Evolutionary conservation across 306 rosid species (phyloP).

Genomic region (Glycine tomentella): DNA sequence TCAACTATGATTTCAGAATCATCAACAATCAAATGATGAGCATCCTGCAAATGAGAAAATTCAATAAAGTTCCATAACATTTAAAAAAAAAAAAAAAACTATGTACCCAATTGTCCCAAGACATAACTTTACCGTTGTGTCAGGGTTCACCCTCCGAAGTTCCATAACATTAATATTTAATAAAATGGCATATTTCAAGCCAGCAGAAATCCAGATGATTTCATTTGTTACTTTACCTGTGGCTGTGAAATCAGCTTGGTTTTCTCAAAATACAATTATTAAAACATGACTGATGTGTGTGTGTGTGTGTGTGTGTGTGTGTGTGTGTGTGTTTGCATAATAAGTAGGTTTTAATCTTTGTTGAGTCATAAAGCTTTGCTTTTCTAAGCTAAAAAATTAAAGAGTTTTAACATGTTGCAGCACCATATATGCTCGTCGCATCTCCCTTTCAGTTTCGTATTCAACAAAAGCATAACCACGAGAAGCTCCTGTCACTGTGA

Average conservation of each 20-base stretch:
- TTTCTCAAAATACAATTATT: neutral
- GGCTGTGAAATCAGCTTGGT: conserved; percentile 15
- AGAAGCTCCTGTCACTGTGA: conserved; percentile 91
- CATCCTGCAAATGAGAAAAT: conserved; percentile 67
- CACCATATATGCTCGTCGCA: conserved; percentile 84
- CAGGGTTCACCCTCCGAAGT: neutral
- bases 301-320: neutral
- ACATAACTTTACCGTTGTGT: no score
- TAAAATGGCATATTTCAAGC: neutral
- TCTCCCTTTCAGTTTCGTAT: conserved; percentile 80
- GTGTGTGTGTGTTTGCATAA: neutral
- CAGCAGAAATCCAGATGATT: conserved; percentile 30
- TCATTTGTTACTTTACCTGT: neutral
- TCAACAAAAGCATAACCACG: conserved; percentile 96
- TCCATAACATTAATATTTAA: conserved; percentile 17
- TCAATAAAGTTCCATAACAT: conserved; percentile 8
- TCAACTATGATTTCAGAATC: conserved; percentile 85
- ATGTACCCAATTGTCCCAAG: no score
- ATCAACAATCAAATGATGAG: conserved; percentile 82
- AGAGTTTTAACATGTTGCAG: conserved; percentile 26
- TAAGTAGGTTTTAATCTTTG: neutral
- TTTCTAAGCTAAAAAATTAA: conserved; percentile 4
- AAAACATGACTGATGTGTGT: neutral
- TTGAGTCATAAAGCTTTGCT: neutral
- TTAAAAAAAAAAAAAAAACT: neutral